Evolutionary conservation across 768 basidiomycete species (phyloP), one percentile per base, ranked within the genome.

Genomic region (Trametes cingulata): DNA sequence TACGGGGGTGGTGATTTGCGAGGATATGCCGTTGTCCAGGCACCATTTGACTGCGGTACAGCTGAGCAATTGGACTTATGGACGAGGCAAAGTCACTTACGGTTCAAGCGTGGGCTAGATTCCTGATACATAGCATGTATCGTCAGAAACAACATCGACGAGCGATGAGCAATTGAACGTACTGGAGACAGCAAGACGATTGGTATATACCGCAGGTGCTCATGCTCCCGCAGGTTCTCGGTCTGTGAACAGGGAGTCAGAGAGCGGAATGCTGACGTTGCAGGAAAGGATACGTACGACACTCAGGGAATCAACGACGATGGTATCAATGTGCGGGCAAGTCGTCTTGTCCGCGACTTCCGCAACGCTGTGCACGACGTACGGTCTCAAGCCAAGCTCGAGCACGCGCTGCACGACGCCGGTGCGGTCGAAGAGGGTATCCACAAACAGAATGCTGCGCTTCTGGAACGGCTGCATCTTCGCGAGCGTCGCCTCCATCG

Each of bases 161-260:
- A 51, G 20, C 43, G 20, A 35, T 12, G 22, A 6, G 17, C 27
- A 14, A 14, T 13, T 19, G 7, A 2, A 73, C 79, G 64, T 61
- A 79, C 78, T 1, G 94, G 92, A 9, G 90, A 87, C 20, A 96
- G 79, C 14, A 99, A 82, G 1, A 98, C 94, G 60, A 98, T 90
- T 0, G 97, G 97, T 63, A 99, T 97, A 70, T 98, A 98, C 48
- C 97, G 86, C 58, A 99, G 77, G 70, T 96, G 93, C 69, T 99
- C 97, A 63, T 90, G 83, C 71, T 97, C 95, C 51, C 96, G 85
- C 56, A 98, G 82, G 64, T 80, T 84, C 71, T 97, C 94, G 22
- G 93, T 94, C 93, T 96, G 66, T 13, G 22, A 43, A 14, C 22
- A 8, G 24, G 27, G 6, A 47, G 29, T 62, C 19, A 51, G 46